phyloP scores from a whole-genome alignment of 2,329 filamentous ascomycete species.

The Colletotrichum tanaceti region DNA sequence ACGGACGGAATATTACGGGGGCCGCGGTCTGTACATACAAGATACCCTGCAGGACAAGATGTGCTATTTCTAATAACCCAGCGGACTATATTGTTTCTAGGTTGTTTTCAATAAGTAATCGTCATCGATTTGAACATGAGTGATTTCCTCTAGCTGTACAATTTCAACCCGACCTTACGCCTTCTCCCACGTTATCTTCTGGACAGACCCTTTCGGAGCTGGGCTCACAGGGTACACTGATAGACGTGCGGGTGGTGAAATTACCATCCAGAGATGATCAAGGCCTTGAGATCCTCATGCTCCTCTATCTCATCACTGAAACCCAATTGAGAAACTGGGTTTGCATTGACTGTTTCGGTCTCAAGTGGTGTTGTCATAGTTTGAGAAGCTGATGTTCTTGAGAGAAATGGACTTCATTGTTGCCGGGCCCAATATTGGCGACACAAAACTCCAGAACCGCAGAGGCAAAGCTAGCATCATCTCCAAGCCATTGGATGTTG shows the following conservation, averaged over 20 bases:
- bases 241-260: conserved; percentile 4
- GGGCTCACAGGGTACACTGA: neutral
- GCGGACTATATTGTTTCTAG: neutral
- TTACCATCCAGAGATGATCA: neutral
- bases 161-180: neutral
- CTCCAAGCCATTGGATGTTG: neutral
- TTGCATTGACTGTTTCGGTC: neutral
- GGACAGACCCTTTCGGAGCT: neutral
- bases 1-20: neutral
- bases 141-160: neutral
- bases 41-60: conserved; percentile 5
- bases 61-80: neutral
- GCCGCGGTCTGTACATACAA: conserved; percentile 2
- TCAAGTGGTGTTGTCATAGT: no score
- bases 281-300: neutral
- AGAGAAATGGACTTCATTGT: neutral
- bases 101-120: neutral
- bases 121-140: neutral
- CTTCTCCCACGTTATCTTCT: neutral
- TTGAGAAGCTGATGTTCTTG: neutral
- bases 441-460: neutral
- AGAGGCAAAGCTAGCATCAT: neutral
- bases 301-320: neutral
- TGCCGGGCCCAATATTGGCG: neutral
- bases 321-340: neutral